Evolutionary conservation across 164 flowering plant species (phyloP).

Genomic region (Tetracentron sinense): DNA sequence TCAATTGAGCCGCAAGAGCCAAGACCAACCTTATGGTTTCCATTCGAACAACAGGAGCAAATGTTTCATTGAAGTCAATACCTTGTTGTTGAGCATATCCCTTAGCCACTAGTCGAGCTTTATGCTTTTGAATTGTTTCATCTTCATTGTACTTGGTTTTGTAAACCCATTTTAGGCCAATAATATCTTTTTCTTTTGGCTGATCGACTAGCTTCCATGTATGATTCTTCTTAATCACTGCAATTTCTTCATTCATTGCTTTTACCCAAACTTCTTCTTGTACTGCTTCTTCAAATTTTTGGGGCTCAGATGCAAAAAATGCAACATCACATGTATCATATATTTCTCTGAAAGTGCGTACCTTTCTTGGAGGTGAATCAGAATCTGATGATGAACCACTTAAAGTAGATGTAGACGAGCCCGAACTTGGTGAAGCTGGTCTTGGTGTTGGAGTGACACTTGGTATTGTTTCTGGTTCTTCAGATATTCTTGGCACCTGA

Average conservation of each 20-base stretch:
- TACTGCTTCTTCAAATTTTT: background rate
- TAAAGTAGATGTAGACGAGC: too few species aligned
- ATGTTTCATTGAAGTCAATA: too few species aligned
- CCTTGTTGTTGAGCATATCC: background rate
- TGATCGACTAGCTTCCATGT: background rate
- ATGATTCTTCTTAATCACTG: background rate
- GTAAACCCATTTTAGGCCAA: slow-evolving; percentile 9
- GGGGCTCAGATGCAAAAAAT: background rate
- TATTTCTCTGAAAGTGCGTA: background rate
- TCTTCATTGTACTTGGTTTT: slow-evolving; percentile 1
- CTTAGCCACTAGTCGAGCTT: slow-evolving; percentile 2
- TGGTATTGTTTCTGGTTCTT: background rate
- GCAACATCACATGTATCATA: background rate
- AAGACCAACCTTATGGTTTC: too few species aligned
- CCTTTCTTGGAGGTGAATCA: background rate
- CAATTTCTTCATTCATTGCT: slow-evolving; percentile 3
- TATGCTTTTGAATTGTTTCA: background rate
- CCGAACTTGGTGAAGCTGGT: background rate
- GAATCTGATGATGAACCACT: background rate
- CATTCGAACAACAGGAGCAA: too few species aligned
- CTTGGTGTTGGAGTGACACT: background rate
- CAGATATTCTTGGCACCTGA: background rate
- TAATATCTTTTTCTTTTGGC: background rate
- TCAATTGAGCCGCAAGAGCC: too few species aligned
- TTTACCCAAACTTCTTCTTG: background rate